Percentiles rank a stretch among this genome's conserved stretches.
These are phyloP conservation scores for Chenopodium album DNA, from an alignment of 148 eudicot species.

Conservation along the genomic window DNA sequence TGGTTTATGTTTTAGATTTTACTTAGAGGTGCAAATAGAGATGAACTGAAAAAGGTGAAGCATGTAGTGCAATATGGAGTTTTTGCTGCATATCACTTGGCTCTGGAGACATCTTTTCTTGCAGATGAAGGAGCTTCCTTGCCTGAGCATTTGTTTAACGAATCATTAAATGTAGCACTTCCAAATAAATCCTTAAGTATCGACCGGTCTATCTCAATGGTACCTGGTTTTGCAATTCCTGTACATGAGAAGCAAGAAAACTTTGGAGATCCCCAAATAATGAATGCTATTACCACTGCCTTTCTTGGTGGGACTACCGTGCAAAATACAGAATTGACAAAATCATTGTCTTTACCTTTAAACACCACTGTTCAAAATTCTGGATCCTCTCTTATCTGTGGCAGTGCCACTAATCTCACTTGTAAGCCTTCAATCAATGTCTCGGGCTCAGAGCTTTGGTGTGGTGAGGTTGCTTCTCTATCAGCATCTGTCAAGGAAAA, in stretches of 20 bases:
- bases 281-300: conserved; percentile 33
- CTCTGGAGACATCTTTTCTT: conserved; percentile 95
- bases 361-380: conserved; percentile 14
- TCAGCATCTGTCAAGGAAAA: conserved; percentile 29
- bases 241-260: conserved; percentile 44
- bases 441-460: conserved; percentile 25
- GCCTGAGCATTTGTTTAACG: conserved; percentile 66
- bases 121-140: conserved; percentile 98
- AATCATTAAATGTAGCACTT: conserved; percentile 76
- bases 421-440: conserved; percentile 21
- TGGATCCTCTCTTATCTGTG: conserved; percentile 16
- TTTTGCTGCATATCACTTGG: conserved; percentile 97
- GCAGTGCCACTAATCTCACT: conserved; percentile 15
- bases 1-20: conserved; percentile 58
- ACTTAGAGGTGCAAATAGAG: conserved; percentile 84
- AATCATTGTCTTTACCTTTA: conserved; percentile 33
- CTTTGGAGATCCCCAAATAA: conserved; percentile 35
- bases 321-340: conserved; percentile 31
- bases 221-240: conserved; percentile 56
- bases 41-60: conserved; percentile 95
- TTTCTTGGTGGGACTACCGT: conserved; percentile 25
- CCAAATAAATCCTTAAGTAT: conserved; percentile 63
- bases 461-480: conserved; percentile 26
- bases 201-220: conserved; percentile 71
- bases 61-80: conserved; percentile 91